Conservation (phyloP, 2,329 filamentous ascomycete species). For the Aaosphaeria pasadenensis region DNA sequence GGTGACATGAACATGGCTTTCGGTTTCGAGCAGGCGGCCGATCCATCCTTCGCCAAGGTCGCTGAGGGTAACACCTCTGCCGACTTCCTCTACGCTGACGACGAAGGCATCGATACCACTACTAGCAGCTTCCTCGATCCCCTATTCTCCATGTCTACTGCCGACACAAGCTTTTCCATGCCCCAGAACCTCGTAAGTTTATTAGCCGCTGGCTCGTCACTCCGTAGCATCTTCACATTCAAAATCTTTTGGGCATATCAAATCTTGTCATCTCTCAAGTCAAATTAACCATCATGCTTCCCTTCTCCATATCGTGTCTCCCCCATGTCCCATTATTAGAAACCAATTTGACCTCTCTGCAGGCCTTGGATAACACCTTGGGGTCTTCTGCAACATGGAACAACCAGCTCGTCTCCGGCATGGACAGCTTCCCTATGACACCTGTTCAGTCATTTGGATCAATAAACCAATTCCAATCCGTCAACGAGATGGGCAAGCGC, state of each 20-base stretch:
- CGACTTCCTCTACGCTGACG: conserved; percentile 25
- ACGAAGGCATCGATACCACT: conserved; percentile 33
- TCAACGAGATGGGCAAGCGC: conserved; percentile 22
- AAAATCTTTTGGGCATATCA: too few relatives aligned
- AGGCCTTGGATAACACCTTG: conserved; percentile 34
- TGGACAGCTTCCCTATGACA: conserved; percentile 20
- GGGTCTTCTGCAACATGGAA: conserved; percentile 21
- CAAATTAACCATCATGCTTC: too few relatives aligned
- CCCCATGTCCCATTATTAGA: neutral
- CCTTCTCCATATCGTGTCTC: neutral
- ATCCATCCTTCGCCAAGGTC: conserved; percentile 25
- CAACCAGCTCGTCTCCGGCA: conserved; percentile 14
- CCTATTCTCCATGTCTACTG: conserved; percentile 18
- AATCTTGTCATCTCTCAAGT: too few relatives aligned
- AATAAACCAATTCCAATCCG: conserved; percentile 14
- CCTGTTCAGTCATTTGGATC: conserved; percentile 25
- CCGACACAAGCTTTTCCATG: conserved; percentile 19
- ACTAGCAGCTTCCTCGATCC: conserved; percentile 10
- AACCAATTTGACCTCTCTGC: neutral
- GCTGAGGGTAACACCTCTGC: conserved; percentile 28
- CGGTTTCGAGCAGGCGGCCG: neutral
- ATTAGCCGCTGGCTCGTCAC: neutral
- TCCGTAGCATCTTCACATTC: too few relatives aligned
- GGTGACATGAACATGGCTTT: neutral
- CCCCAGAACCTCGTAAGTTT: conserved; percentile 27